These are phyloP conservation scores for Myxozyma sirexii DNA, from an alignment of 805 yeast genomes.

Conservation along the genomic window DNA sequence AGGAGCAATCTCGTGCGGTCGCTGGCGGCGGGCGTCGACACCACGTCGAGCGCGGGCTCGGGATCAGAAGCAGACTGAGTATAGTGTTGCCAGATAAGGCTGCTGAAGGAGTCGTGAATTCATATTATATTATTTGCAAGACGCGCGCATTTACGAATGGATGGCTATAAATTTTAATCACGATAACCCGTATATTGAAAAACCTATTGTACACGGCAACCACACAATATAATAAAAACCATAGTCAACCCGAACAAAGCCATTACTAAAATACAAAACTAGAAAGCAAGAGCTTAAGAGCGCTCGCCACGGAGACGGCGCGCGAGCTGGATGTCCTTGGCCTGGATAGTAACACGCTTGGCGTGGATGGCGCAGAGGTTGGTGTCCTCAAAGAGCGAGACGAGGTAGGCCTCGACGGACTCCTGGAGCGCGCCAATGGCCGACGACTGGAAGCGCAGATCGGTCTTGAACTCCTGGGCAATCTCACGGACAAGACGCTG, in stretches of 20 bases:
- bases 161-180: background rate
- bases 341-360: slow-evolving; percentile 90
- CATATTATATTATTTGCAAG: no score
- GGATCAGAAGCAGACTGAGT: background rate
- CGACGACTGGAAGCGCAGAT: slow-evolving; percentile 84
- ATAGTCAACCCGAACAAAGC: slow-evolving; percentile 14
- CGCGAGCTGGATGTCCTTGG: slow-evolving; percentile 88
- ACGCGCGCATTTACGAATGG: background rate
- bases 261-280: slow-evolving; percentile 8
- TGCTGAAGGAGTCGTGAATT: no score
- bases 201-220: slow-evolving; percentile 31
- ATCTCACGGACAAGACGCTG: slow-evolving; percentile 89
- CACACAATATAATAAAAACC: slow-evolving; percentile 20
- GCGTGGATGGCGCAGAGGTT: slow-evolving; percentile 92
- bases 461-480: slow-evolving; percentile 85
- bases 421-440: slow-evolving; percentile 91
- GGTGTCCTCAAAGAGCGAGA: slow-evolving; percentile 84
- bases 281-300: slow-evolving; percentile 22
- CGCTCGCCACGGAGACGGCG: slow-evolving; percentile 84
- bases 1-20: slow-evolving; percentile 27
- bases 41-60: slow-evolving; percentile 5
- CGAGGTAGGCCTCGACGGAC: slow-evolving; percentile 87
- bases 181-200: slow-evolving; percentile 28
- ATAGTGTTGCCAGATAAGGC: background rate
- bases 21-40: slow-evolving; percentile 5